A percentile compares a stretch with the other conserved stretches of the same genome.
Evolutionary conservation across 78 protist species (phyloP).

Genomic region (Ministeria vibrans): DNA sequence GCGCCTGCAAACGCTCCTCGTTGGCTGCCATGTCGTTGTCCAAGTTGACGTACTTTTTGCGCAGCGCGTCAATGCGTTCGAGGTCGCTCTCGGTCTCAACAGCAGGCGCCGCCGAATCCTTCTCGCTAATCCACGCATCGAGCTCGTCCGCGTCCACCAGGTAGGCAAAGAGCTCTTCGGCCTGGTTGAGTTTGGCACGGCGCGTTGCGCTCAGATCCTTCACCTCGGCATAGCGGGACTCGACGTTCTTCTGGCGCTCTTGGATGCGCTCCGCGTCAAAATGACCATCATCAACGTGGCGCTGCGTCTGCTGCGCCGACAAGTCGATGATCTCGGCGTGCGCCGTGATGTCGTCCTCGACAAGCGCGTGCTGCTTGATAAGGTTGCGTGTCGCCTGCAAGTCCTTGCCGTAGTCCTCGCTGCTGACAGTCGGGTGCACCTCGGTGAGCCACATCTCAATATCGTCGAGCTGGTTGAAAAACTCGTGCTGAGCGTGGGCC

Average conservation of each 20-base stretch:
- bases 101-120: not conserved
- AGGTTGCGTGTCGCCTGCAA: not conserved
- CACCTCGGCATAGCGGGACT: conserved; percentile 1
- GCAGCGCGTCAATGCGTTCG: not conserved
- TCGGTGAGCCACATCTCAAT: not conserved
- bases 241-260: too few species aligned
- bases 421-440: not conserved
- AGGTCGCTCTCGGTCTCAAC: not conserved
- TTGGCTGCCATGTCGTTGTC: not conserved
- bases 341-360: not conserved
- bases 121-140: not conserved
- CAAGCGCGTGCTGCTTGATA: not conserved
- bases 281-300: not conserved
- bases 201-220: conserved; percentile 5
- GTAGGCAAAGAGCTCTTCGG: not conserved
- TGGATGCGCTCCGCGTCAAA: not conserved
- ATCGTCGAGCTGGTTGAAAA: not conserved
- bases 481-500: not conserved
- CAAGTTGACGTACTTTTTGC: not conserved
- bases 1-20: not conserved
- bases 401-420: not conserved
- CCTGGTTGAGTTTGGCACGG: not conserved
- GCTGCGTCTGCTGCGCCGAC: not conserved
- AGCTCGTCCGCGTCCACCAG: not conserved
- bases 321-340: not conserved